Conservation (phyloP, 2,329 filamentous ascomycete genomes). For the Colletotrichum filicis region DNA sequence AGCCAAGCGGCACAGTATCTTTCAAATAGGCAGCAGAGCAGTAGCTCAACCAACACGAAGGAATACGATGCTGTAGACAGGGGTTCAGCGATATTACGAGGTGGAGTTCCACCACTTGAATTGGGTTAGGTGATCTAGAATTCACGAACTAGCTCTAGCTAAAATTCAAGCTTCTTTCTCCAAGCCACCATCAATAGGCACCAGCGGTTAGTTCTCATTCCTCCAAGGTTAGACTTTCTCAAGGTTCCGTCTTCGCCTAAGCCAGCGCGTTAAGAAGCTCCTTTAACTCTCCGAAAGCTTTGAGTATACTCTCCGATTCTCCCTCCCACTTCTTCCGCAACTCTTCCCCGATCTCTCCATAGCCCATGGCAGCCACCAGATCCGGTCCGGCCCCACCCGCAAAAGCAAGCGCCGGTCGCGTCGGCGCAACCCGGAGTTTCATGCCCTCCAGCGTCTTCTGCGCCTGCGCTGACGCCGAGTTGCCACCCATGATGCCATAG, state of each 20-base stretch:
- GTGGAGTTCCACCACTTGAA: background rate
- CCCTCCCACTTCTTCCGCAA: slow-evolving; percentile 39
- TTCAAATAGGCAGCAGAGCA: slow-evolving; percentile 14
- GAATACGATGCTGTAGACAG: background rate
- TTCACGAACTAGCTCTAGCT: background rate
- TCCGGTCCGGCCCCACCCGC: slow-evolving; percentile 37
- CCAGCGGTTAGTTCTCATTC: background rate
- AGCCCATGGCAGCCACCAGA: slow-evolving; percentile 36
- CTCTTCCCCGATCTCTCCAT: slow-evolving; percentile 39
- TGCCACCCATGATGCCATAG: slow-evolving; percentile 61
- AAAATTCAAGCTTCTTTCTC: slow-evolving; percentile 1
- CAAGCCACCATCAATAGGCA: no score
- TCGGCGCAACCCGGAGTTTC: slow-evolving; percentile 45
- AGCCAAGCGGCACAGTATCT: slow-evolving; percentile 12
- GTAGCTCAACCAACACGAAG: background rate
- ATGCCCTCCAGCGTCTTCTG: slow-evolving; percentile 42
- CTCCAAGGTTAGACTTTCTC: background rate
- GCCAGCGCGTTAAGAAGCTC: slow-evolving; percentile 36
- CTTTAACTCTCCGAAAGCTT: slow-evolving; percentile 42
- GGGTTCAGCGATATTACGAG: slow-evolving; percentile 24
- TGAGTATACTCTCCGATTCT: slow-evolving; percentile 34
- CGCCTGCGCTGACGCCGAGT: slow-evolving; percentile 39
- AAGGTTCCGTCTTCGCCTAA: background rate
- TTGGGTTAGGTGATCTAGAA: background rate
- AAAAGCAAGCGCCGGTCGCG: slow-evolving; percentile 45